These are phyloP conservation scores for Boletellus sp. DNA, from an alignment of 1,284 basidiomycete genomes.

Conservation along the genomic window DNA sequence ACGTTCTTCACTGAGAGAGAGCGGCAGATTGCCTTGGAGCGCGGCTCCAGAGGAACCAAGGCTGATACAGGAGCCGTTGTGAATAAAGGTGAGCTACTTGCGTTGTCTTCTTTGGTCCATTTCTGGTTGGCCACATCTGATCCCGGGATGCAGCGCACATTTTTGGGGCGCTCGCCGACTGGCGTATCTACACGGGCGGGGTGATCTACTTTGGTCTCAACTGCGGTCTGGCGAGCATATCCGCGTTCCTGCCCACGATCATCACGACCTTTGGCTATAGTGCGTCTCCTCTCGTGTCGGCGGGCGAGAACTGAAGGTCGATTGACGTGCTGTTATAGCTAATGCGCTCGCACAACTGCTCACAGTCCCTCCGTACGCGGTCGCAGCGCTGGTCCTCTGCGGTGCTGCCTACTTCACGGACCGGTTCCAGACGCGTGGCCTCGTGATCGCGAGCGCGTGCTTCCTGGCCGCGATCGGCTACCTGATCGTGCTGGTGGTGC, in stretches of 20 bases:
- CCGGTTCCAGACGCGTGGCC: constrained; percentile 66
- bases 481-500: constrained; percentile 36
- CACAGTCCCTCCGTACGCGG: constrained; percentile 81
- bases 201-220: constrained; percentile 79
- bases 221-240: constrained; percentile 72
- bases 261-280: constrained; percentile 68
- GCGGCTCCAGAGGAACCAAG: constrained; percentile 68
- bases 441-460: constrained; percentile 51
- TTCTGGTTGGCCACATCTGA: background rate
- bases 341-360: constrained; percentile 60
- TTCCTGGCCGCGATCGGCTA: constrained; percentile 47
- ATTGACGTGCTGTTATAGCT: constrained; percentile 30
- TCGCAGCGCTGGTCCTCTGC: constrained; percentile 68
- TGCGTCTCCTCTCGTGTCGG: constrained; percentile 20
- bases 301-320: background rate
- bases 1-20: constrained; percentile 66
- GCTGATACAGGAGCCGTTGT: constrained; percentile 66
- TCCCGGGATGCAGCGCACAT: constrained; percentile 49
- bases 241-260: constrained; percentile 84
- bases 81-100: constrained; percentile 51
- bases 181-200: constrained; percentile 59
- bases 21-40: constrained; percentile 66
- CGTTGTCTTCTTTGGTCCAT: background rate
- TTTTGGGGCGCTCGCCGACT: constrained; percentile 62
- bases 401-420: constrained; percentile 69